Base-by-base conservation (phyloP, 2,329 filamentous ascomycete species). In the Penicillium sp. region DNA sequence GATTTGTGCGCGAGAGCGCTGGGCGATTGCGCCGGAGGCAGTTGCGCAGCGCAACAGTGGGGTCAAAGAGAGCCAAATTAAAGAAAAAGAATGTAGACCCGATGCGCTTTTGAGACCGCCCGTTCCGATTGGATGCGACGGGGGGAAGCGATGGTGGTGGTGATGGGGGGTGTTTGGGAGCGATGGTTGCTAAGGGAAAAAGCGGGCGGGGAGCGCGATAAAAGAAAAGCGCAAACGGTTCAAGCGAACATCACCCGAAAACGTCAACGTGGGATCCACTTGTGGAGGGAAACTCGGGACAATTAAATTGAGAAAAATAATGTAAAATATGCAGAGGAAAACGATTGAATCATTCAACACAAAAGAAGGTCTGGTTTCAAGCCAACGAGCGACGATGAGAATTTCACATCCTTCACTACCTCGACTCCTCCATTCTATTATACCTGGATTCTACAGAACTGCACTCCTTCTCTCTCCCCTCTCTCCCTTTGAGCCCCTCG, bases 111-210 rank as follows among this genome's bases (percentile, higher is more conserved):
- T 4, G 37, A 30, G 35, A 45, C 15, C 40, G 40, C 47, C 29
- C 13, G 22, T 25, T 48, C 55, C 53, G 54, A 47, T 45, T 32
- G 14, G 41, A 53, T 54, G 54, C 57, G 50, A 79, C 1, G 13
- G 37, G 82, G 82, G 35, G 82, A 71, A 30, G 75, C 75, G 20
- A 70, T 65, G 7, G 77, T 74, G 37, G 84, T 67, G 20, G 82
- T 71, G 4, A 67, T 25, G 64, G 55, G 75, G 30, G 41, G 36
- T 42, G 46, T 47, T 32, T 37, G 34, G 32, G 46, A 36, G 41
- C 35, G 34, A 28, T 28, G 42, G 30, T 51, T 44, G 42, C 43
- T 42, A 30, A 31, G 35, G 35, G 27, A 18, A 33, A 41, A 34
- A 29, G 30, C 20, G 35, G 47, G 48, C 40, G 46, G 46, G 49